Evolutionary conservation across 352 stramenopile species (phyloP).

Genomic region (Globisporangium yorkense): DNA sequence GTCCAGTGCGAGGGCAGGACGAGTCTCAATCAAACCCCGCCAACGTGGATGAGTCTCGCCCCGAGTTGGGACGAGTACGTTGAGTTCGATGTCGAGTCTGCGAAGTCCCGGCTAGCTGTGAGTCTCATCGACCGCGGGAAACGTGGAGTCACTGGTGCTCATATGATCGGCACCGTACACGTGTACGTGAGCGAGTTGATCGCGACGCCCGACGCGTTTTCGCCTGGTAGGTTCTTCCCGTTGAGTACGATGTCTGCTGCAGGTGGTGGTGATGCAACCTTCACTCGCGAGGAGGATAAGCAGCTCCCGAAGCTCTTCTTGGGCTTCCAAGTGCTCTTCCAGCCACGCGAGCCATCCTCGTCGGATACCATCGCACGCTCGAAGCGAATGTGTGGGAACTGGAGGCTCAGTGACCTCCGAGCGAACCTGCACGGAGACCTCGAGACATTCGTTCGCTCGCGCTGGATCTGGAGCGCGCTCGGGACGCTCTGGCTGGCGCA

Average conservation of each 20-base stretch:
- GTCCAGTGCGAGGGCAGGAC: conserved; percentile 39
- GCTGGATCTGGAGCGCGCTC: conserved; percentile 63
- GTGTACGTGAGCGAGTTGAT: conserved; percentile 37
- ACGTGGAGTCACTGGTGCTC: conserved; percentile 9
- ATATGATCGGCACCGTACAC: conserved; percentile 31
- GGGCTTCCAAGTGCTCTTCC: conserved; percentile 11
- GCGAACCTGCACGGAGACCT: conserved; percentile 46
- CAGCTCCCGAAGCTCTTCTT: conserved; percentile 11
- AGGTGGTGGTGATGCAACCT: neutral
- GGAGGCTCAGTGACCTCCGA: conserved; percentile 33
- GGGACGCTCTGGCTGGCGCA: conserved; percentile 29
- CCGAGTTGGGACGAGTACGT: conserved; percentile 60
- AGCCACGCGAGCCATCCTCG: neutral
- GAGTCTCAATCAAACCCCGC: conserved; percentile 20
- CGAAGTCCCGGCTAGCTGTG: conserved; percentile 30
- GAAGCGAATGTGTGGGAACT: conserved; percentile 30
- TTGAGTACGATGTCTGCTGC: neutral
- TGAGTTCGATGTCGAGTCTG: conserved; percentile 38
- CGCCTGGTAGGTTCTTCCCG: conserved; percentile 16
- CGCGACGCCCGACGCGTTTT: conserved; percentile 11
- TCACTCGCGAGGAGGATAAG: conserved; percentile 10
- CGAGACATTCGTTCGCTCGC: conserved; percentile 29
- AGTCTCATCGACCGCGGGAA: conserved; percentile 34
- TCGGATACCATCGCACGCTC: neutral
- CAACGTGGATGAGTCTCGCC: conserved; percentile 53